A percentile compares a stretch with the other conserved stretches of the same genome.
phyloP scores from a whole-genome alignment of 345 rosid species.

The Aethionema arabicum region DNA sequence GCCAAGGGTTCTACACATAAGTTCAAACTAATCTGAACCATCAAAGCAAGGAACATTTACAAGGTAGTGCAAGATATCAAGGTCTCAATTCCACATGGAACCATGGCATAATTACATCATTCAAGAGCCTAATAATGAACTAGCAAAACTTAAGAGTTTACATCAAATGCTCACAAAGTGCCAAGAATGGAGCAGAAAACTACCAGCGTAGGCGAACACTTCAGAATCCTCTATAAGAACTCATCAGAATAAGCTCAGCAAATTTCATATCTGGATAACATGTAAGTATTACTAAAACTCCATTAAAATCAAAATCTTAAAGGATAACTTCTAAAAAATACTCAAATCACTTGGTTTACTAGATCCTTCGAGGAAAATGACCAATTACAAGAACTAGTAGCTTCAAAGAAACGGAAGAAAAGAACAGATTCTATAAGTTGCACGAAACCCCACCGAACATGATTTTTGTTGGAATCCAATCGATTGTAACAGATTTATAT shows the following conservation, averaged over 20 bases:
- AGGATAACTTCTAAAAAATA: not conserved
- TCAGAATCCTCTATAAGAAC: not conserved
- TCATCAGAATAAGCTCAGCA: not conserved
- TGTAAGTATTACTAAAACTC: not conserved
- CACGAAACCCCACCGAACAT: not conserved
- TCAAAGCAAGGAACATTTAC: not conserved
- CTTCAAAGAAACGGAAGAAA: not conserved
- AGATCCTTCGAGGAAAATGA: constrained; percentile 4
- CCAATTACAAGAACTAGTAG: constrained; percentile 3
- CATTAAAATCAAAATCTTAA: not conserved
- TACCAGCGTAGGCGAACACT: not conserved
- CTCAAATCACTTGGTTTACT: not conserved
- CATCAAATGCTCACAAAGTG: constrained; percentile 4
- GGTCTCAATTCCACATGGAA: not conserved
- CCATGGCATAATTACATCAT: not conserved
- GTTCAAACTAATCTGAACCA: constrained; percentile 1
- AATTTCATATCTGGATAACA: constrained; percentile 18
- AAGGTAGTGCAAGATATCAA: not conserved
- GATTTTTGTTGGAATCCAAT: not conserved
- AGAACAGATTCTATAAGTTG: not conserved
- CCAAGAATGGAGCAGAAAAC: not conserved
- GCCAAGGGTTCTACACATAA: not conserved
- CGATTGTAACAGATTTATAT: not conserved
- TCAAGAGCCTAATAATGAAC: not conserved
- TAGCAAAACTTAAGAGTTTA: not conserved